Evolutionary conservation across 805 yeast species (phyloP).

Genomic region (Schizosaccharomyces cryophilus): DNA sequence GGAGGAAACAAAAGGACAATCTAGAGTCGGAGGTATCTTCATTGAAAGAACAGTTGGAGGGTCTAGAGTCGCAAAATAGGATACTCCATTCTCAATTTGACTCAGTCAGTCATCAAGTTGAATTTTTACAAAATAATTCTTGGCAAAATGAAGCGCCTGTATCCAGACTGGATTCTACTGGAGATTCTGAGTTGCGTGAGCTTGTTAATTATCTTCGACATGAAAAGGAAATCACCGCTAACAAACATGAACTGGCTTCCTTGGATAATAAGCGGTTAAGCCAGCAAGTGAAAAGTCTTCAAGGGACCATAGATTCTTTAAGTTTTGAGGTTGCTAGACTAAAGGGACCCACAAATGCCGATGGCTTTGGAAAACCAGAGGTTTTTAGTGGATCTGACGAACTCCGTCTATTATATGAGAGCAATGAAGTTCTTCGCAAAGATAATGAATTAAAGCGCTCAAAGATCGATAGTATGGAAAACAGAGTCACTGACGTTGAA

Average conservation of each 20-base stretch:
- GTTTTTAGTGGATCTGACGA: conserved; percentile 30
- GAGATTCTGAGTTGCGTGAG: conserved; percentile 19
- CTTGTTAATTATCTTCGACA: conserved; percentile 40
- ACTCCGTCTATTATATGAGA: conserved; percentile 38
- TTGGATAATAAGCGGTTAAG: conserved; percentile 32
- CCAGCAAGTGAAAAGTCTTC: conserved; percentile 18
- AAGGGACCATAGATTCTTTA: conserved; percentile 11
- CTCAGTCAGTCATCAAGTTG: conserved; percentile 10
- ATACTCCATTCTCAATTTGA: conserved; percentile 48
- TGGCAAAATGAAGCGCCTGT: too few relatives aligned
- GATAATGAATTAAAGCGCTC: conserved; percentile 19
- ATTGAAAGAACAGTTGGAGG: conserved; percentile 17
- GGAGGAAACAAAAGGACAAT: conserved; percentile 21
- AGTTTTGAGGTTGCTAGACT: conserved; percentile 19
- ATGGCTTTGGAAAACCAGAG: neutral
- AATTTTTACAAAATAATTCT: conserved; percentile 4
- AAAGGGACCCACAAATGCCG: neutral
- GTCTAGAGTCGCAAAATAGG: conserved; percentile 40
- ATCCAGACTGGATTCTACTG: neutral
- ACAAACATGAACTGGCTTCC: conserved; percentile 26
- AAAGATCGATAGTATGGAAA: conserved; percentile 19
- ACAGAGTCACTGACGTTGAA: conserved; percentile 14
- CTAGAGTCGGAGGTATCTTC: conserved; percentile 24
- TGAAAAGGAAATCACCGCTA: conserved; percentile 47
- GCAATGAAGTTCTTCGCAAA: conserved; percentile 36